Evolutionary conservation across 805 yeast genomes (phyloP).

Genomic region (Lipomyces spencermartinsiae): DNA sequence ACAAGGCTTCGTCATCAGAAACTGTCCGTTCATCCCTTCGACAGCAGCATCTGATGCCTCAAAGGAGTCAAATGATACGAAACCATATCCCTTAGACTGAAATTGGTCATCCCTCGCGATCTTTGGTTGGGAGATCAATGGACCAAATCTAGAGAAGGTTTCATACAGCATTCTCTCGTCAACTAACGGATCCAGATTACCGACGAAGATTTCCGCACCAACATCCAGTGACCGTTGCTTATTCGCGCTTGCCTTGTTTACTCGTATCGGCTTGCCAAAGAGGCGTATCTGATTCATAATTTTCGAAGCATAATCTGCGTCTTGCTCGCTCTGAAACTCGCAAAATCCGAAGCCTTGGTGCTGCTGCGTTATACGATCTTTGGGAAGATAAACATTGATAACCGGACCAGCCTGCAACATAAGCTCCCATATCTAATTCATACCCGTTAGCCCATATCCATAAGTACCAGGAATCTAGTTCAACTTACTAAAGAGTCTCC

Average conservation of each 20-base stretch:
- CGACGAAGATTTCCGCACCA: conserved; percentile 74
- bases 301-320: conserved; percentile 71
- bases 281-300: conserved; percentile 66
- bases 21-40: conserved; percentile 67
- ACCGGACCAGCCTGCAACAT: conserved; percentile 87
- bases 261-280: conserved; percentile 64
- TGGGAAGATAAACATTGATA: conserved; percentile 71
- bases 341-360: conserved; percentile 92
- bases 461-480: not conserved
- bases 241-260: conserved; percentile 57
- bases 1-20: conserved; percentile 69
- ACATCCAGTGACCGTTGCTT: conserved; percentile 48
- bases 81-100: conserved; percentile 67
- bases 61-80: conserved; percentile 67
- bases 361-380: conserved; percentile 69
- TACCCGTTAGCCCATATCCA: not conserved
- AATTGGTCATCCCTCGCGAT: conserved; percentile 55
- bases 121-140: conserved; percentile 56
- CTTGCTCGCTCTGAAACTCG: conserved; percentile 64
- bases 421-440: conserved; percentile 66
- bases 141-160: conserved; percentile 75
- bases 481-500: conserved; percentile 59
- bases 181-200: conserved; percentile 68
- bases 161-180: conserved; percentile 63
- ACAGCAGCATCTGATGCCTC: conserved; percentile 76